Base-by-base conservation (phyloP, 106 monocot genomes). In the Alisma plantagoaquatica region DNA sequence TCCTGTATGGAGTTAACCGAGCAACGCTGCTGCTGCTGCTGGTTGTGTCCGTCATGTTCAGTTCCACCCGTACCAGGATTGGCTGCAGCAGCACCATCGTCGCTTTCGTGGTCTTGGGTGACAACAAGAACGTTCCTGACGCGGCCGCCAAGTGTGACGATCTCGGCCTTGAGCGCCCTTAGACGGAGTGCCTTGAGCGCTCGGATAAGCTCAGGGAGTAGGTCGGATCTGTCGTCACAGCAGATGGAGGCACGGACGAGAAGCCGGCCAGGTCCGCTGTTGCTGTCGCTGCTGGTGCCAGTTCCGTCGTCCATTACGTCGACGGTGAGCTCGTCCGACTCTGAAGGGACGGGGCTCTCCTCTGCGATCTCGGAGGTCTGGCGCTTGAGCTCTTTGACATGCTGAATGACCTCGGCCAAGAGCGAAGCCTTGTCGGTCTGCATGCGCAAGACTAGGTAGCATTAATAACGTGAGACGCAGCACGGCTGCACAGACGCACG, bases 401-500 rank as follows among this genome's bases (percentile, higher is more conserved):
- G 87, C 59, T 72, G 77, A 43, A 87, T 82, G 66, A 87, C 87
- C 72, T 87, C 87, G 18, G 87, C 87, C 10, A 87, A 66, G 46
- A 87, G 47, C n/a, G 87, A 82, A 8, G 87, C 87, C 66, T 87
- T 87, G 82, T 87, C 87, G 33, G 87, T 87, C 87, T 87, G 21
- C 6, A 38, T 4, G n/a, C n/a, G n/a, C n/a, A n/a, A n/a, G n/a
- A n/a, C n/a, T n/a, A n/a, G n/a, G n/a, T n/a, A n/a, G n/a, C n/a
- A n/a, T n/a, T n/a, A n/a, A n/a, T n/a, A 6, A 10, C 27, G 23
- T 50, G 66, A 20, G 43, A 49, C 0, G 69, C 19, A 27, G 4
- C 54, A 48, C 26, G 53, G 66, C 0, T 46, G 64, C 2, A 28
- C 41, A 41, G 44, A 64, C 12, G 53, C n/a, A n/a, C n/a, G n/a